Percentiles rank a stretch among this genome's conserved stretches.
phyloP scores from a whole-genome alignment of 2,329 filamentous ascomycete species.

The Aspergillus felis region DNA sequence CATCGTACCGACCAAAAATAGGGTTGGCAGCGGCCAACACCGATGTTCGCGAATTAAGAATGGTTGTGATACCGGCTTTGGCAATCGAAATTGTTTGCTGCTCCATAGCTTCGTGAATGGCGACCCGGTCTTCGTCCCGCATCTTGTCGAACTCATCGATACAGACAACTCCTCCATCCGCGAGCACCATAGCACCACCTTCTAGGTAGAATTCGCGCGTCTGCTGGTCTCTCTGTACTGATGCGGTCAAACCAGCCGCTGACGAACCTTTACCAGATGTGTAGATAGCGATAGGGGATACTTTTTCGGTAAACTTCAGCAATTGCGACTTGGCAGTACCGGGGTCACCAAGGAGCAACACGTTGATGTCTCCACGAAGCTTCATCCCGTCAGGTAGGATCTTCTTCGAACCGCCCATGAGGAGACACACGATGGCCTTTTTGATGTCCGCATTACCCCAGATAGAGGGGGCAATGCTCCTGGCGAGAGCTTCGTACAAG shows the following conservation, averaged over 20 bases:
- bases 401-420: conserved; percentile 95
- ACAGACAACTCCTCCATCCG: conserved; percentile 93
- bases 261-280: conserved; percentile 98
- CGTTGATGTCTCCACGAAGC: conserved; percentile 95
- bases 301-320: conserved; percentile 95
- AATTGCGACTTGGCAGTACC: conserved; percentile 98
- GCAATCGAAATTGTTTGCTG: conserved; percentile 99
- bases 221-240: conserved; percentile 86
- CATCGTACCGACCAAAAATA: conserved; percentile 96
- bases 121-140: conserved; percentile 95
- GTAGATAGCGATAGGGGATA: conserved; percentile 94
- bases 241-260: conserved; percentile 93
- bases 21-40: conserved; percentile 95
- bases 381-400: conserved; percentile 97
- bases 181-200: conserved; percentile 96
- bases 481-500: conserved; percentile 84
- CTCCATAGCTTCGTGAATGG: conserved; percentile 99
- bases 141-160: conserved; percentile 99
- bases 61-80: conserved; percentile 97
- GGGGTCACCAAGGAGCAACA: conserved; percentile 90
- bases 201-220: conserved; percentile 97
- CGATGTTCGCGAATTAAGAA: conserved; percentile 91
- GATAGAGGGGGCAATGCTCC: conserved; percentile 94
- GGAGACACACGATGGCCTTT: conserved; percentile 88
- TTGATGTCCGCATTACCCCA: conserved; percentile 97